These are phyloP conservation scores for Eudorina sp. DNA, from an alignment of 139 green algal species.

Conservation along the genomic window DNA sequence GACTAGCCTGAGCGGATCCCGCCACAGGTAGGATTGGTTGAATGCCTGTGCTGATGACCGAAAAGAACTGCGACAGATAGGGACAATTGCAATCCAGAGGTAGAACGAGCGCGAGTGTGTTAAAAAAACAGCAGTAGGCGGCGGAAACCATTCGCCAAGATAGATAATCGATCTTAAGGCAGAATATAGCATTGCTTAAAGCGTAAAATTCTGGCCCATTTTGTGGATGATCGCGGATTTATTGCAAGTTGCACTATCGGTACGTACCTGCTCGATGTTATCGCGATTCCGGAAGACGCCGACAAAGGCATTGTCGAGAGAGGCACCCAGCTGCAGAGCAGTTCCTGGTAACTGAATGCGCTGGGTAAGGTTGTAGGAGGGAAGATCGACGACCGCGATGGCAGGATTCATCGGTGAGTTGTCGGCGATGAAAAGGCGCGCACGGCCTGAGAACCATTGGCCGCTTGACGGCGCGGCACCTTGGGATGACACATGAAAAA, in stretches of 20 bases:
- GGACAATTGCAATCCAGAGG: too few species aligned
- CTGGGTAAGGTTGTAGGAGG: neutral
- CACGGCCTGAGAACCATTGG: neutral
- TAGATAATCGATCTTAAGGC: too few species aligned
- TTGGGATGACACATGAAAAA: too few species aligned
- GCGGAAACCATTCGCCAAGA: too few species aligned
- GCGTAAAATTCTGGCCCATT: too few species aligned
- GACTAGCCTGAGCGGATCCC: too few species aligned
- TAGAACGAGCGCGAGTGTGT: too few species aligned
- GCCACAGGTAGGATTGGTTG: neutral
- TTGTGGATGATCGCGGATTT: too few species aligned
- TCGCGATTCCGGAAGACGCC: constrained; percentile 28
- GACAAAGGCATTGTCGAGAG: neutral
- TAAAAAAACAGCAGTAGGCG: too few species aligned
- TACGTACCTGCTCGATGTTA: constrained; percentile 8
- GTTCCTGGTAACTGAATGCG: neutral
- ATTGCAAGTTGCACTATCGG: neutral
- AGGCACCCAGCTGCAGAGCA: neutral
- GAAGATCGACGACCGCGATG: neutral
- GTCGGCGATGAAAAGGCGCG: constrained; percentile 12
- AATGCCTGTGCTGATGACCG: constrained; percentile 24
- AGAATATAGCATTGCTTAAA: too few species aligned
- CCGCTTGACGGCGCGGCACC: neutral
- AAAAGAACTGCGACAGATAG: constrained; percentile 6
- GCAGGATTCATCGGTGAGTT: neutral